Evolutionary conservation across 108 stramenopile species (phyloP), one percentile per base, ranked within the genome.

Genomic region (Skeletonema tropicum): DNA sequence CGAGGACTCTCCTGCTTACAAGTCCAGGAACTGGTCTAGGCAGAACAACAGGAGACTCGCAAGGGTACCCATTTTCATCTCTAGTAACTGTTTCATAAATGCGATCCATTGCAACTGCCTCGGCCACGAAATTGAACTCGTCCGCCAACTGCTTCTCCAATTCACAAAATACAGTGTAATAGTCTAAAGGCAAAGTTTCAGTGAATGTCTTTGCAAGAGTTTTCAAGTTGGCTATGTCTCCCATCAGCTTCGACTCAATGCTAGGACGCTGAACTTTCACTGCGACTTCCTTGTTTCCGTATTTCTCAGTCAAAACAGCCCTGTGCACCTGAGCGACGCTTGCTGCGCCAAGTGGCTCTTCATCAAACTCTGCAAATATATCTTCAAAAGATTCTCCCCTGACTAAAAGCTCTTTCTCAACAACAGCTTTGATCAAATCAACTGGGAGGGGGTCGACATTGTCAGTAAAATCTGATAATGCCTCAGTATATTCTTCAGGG

Each of bases 61-160:
- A 82, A 13, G 79, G 72, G 49, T 45, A 42, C 1, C 94, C 89
- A 66, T 93, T 85, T 23, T 71, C 60, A 49, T 77, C 79, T 64
- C 79, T 66, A 0, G 84, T 83, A 8, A 97, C 67, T 0, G 92
- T 75, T 14, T 87, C 83, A 25, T 86, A 88, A 31, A 98, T 95
- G 32, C 96, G 83, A 65, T 96, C 95, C 97, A 97, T 98, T 15
- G 97, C 93, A 45, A 95, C 94, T 19, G 98, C 97, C 73, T 98
- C 98, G 13, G 96, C 95, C 0, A 97, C 82, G 83, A 98, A 98
- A 71, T 98, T 97, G 74, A 98, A 95, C 74, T 98, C 98, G 68
- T 94, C 92, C 36, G 85, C 85, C 66, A 98, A 64, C 46, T 93
- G 92, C 49, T 80, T 80, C 73, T 98, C 96, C 68, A 97, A 83